A percentile compares a stretch with the other conserved stretches of the same genome.
Evolutionary conservation across 164 flowering plant genomes (phyloP).

Genomic region (Liquidambar formosana): DNA sequence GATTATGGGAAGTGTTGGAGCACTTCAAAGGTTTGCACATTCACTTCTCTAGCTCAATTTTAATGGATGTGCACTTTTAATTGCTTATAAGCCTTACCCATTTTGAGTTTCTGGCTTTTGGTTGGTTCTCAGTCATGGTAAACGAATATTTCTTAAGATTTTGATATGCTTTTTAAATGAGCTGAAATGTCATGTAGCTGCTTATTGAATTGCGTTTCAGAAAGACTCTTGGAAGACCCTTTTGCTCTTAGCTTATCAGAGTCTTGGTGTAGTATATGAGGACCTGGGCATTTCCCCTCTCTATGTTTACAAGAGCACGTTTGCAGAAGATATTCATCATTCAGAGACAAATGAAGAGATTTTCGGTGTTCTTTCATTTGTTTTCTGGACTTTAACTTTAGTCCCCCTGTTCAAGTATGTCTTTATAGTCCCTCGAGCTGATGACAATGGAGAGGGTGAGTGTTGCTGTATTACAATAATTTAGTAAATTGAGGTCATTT

Average conservation of each 20-base stretch:
- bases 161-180: background rate
- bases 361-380: conserved; percentile 74
- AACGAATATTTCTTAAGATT: background rate
- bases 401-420: conserved; percentile 78
- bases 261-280: conserved; percentile 91
- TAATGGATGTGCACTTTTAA: conserved; percentile 17
- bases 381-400: conserved; percentile 77
- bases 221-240: conserved; percentile 75
- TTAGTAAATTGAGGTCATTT: background rate
- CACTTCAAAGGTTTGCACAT: conserved; percentile 37
- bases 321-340: conserved; percentile 79
- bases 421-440: conserved; percentile 74
- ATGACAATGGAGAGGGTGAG: conserved; percentile 84
- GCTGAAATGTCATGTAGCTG: background rate
- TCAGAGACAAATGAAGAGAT: conserved; percentile 92
- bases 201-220: conserved; percentile 35
- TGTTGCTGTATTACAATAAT: background rate
- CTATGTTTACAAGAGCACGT: conserved; percentile 85
- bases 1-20: conserved; percentile 32
- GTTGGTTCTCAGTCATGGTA: background rate
- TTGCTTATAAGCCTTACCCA: background rate
- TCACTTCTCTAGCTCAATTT: background rate
- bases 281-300: conserved; percentile 86
- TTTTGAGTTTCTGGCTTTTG: background rate
- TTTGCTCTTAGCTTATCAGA: conserved; percentile 76